Evolutionary conservation across 345 rosid species (phyloP), one percentile per base, ranked within the genome.

Genomic region (Alliaria petiolata): DNA sequence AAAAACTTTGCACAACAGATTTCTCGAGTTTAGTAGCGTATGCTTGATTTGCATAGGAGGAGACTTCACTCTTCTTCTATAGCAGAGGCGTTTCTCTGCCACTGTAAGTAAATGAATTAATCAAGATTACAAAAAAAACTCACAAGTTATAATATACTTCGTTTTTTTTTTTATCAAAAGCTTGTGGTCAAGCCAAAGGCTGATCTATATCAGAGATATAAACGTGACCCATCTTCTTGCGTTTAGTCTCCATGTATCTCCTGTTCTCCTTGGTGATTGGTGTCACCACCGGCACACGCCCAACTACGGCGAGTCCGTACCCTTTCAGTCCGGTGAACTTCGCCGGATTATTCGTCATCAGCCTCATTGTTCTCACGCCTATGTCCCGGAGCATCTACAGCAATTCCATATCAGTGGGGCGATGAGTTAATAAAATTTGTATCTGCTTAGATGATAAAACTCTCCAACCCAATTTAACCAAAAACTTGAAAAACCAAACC

Each of bases 291-390:
- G 98, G 93, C 49, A 90, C 92, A 67, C 97, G 70, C 8, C 91
- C 91, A 3, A 88, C 76, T n/a, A 87, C 95, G 3, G 98, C 93
- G 54, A 89, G 78, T 26, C 96, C 96, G 6, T 88, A 88, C 33
- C 96, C 96, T 66, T 84, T 92, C 79, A 89, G 78, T 3, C 98
- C 97, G 0, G 81, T 79, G 84, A 90, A 92, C 83, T 92, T 92
- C 17, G 98, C 90, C 0, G 98, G 97, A 42, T 92, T 92, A 81
- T 90, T 92, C 0, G 98, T 92, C 95, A 92, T 90, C 66, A 90
- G 84, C 13, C 90, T 75, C 97, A 92, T 88, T 1, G 97, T 88
- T 67, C 81, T 77, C 34, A 89, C 87, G 47, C 96, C 93, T 7
- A 92, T 59, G 70, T 92, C 98, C 54, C 92, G 65, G 4, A 92